These are phyloP conservation scores for Apiospora hydei DNA, from an alignment of 2,329 filamentous ascomycete genomes.

Conservation along the genomic window DNA sequence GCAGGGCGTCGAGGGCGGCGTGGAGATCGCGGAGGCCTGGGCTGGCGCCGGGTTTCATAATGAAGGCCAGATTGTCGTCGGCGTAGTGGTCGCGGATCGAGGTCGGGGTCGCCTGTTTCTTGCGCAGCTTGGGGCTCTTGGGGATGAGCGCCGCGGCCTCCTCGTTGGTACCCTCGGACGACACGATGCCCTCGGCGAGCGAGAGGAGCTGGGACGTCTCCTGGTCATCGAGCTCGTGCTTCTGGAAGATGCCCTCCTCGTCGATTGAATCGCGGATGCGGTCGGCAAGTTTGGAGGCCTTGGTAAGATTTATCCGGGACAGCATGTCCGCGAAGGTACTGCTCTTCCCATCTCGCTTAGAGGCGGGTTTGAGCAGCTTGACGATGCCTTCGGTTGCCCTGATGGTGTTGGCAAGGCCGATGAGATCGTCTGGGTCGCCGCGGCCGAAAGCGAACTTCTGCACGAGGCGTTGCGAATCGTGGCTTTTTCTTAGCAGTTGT, in stretches of 20 bases:
- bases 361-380: constrained; percentile 46
- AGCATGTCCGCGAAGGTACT: constrained; percentile 35
- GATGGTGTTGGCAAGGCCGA: constrained; percentile 84
- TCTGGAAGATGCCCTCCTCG: constrained; percentile 85
- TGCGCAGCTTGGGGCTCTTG: constrained; percentile 52
- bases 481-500: constrained; percentile 73
- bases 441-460: constrained; percentile 94
- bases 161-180: constrained; percentile 67
- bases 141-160: constrained; percentile 63
- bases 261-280: constrained; percentile 84
- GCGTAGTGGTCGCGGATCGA: constrained; percentile 65
- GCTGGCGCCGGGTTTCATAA: constrained; percentile 75
- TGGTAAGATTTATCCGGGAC: constrained; percentile 68
- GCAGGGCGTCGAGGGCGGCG: constrained; percentile 65
- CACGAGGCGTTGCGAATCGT: constrained; percentile 87
- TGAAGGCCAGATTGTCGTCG: constrained; percentile 67
- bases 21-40: constrained; percentile 72
- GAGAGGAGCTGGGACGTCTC: constrained; percentile 74
- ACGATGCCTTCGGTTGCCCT: constrained; percentile 73
- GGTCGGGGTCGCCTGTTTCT: constrained; percentile 48
- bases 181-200: constrained; percentile 75
- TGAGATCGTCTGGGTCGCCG: constrained; percentile 89
- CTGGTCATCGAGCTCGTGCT: constrained; percentile 78
- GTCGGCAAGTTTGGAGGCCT: constrained; percentile 71
- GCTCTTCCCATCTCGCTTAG: not conserved